These are phyloP conservation scores for Limnanthes douglasii DNA, from an alignment of 345 rosid genomes.

Conservation along the genomic window DNA sequence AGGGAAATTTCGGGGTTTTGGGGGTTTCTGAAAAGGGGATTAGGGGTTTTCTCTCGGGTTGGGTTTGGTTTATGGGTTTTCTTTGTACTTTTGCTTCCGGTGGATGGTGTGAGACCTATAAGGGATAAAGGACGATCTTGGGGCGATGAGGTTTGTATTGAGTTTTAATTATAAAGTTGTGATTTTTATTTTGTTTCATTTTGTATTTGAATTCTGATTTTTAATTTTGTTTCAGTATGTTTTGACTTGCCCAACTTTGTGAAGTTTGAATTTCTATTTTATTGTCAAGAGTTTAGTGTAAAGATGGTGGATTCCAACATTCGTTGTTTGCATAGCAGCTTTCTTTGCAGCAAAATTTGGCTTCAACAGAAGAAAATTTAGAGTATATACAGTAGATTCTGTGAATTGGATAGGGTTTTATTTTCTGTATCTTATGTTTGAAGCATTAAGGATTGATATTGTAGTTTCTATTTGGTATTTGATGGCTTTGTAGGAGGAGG, in stretches of 20 bases:
- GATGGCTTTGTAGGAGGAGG: too few relatives aligned
- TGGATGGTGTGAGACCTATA: conserved; percentile 56
- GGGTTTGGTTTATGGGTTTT: conserved; percentile 41
- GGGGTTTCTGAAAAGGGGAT: conserved; percentile 11
- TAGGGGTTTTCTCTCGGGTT: conserved; percentile 22
- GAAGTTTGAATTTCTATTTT: not conserved
- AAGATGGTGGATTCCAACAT: not conserved
- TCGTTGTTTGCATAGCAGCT: not conserved
- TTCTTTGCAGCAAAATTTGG: too few relatives aligned
- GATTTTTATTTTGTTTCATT: conserved; percentile 4
- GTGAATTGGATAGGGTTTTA: too few relatives aligned
- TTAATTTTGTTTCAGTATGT: conserved; percentile 4
- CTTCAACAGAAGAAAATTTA: too few relatives aligned
- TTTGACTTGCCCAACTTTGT: conserved; percentile 4
- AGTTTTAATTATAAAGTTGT: conserved; percentile 2
- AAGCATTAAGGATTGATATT: too few relatives aligned
- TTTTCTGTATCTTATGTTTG: too few relatives aligned
- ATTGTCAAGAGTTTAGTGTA: not conserved
- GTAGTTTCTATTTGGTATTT: too few relatives aligned
- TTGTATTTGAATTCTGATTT: conserved; percentile 1
- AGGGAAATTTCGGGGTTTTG: conserved; percentile 17
- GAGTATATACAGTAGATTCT: too few relatives aligned
- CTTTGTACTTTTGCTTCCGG: conserved; percentile 32
- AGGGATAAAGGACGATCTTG: conserved; percentile 79
- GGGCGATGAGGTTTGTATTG: conserved; percentile 77